Evolutionary conservation across 2,329 filamentous ascomycete genomes (phyloP), one percentile per base, ranked within the genome.

Genomic region (Fusarium chaquense): DNA sequence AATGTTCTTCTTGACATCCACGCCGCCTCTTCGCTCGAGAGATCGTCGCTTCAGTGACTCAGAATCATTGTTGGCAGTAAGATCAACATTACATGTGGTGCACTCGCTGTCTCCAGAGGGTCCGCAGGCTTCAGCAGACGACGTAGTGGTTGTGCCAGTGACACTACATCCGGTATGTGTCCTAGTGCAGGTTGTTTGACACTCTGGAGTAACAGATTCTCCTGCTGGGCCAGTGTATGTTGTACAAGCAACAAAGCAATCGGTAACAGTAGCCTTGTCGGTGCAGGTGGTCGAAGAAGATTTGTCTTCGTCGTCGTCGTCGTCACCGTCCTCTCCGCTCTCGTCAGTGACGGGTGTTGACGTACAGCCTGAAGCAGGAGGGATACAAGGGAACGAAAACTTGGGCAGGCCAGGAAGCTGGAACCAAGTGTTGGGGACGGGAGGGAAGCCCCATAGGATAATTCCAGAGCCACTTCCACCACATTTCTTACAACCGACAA

Each of bases 171-270:
- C 66, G 0, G 66, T 71, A 3, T 70, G 40, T 9, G 66, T 71
- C 5, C 33, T 38, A 1, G 56, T 67, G 7, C 66, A 71, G 9
- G 56, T 59, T n/a, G 63, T 67, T 15, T 11, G 22, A 20, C 66
- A 71, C 1, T 67, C 65, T 0, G 45, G 45, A 0, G 65, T 63
- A 13, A 45, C 38, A 0, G 38, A 16, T 0, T 9, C 41, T 1
- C 52, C 63, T 3, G 26, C 46, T 16, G 49, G 44, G 1, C 60
- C 60, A 5, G 63, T 70, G 11, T 64, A 69, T 7, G 66, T 70
- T 2, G 65, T 62, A 12, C 67, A 70, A 1, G 63, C 59, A 12
- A 71, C 66, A 20, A 70, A 38, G 26, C 68, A 71, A 9, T 71
- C 68, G 2, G 62, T 70, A 1, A 58, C 66, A 5, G 68, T 71